Base-by-base conservation (phyloP, 1,284 basidiomycete species). In the Singerocomus rubriflavus region DNA sequence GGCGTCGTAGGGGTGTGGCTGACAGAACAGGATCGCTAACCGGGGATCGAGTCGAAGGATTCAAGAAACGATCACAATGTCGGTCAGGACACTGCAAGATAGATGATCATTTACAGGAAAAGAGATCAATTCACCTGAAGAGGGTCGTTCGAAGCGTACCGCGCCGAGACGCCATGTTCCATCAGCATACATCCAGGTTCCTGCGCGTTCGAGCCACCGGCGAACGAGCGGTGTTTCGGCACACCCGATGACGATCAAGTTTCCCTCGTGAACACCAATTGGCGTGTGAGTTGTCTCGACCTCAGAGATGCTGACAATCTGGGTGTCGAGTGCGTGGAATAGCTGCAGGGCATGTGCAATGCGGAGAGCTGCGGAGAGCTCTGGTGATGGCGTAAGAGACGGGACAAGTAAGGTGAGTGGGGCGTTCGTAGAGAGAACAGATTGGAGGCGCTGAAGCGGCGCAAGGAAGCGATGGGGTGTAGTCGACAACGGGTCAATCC, bases 261-360 rank as follows among this genome's bases (percentile, higher is more conserved):
- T 91, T 16, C 80, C 80, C 5, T 60, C 44, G 6, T 53, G 57
- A 7, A 58, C 53, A 4, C 58, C 54, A 14, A 6, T 16, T 3
- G 16, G n/a, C 0, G 25, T 8, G 7, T 7, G 37, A 2, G 44
- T 44, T 42, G 14, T 56, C 53, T 35, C 52, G 39, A 55, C 13
- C 38, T 80, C 75, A 3, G 64, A 49, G 52, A 79, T 76, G 10
- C 60, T 57, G 31, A 87, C 50, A 37, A 93, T 81, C 42, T 80
- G 77, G 0, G 76, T 65, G 56, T 91, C 88, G 25, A 93, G 67
- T 52, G 80, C 77, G 61, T 89, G 85, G 67, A 88, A 91, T 0
- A 81, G 64, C 38, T 81, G 70, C 12, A 93, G 70, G 53, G 83
- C 79, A 59, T 91, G 81, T 3, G 84, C 81, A 42, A 93, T 71